phyloP scores from a whole-genome alignment of 352 stramenopile species.

The Phytopythium ostracodes region DNA sequence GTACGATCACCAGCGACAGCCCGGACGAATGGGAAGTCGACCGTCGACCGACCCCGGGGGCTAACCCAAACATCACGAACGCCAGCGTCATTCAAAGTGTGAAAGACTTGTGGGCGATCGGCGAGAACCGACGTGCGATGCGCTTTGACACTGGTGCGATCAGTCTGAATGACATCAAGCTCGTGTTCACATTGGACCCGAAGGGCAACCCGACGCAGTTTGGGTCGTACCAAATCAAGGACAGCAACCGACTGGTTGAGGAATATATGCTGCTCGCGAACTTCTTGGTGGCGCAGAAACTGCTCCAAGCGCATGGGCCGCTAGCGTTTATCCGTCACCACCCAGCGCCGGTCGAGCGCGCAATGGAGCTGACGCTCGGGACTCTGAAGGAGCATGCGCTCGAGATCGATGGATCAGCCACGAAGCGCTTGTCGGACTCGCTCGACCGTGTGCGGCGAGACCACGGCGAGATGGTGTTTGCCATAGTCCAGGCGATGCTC shows the following conservation, averaged over 20 bases:
- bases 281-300: slow-evolving; percentile 95
- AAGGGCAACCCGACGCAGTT: slow-evolving; percentile 89
- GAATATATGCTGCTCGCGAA: slow-evolving; percentile 99
- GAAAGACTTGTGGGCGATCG: slow-evolving; percentile 62
- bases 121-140: slow-evolving; percentile 61
- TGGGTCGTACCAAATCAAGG: slow-evolving; percentile 89
- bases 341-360: slow-evolving; percentile 52
- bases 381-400: slow-evolving; percentile 54
- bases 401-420: slow-evolving; percentile 76
- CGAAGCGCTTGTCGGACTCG: slow-evolving; percentile 82
- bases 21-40: slow-evolving; percentile 69
- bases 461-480: slow-evolving; percentile 74
- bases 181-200: slow-evolving; percentile 92
- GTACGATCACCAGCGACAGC: slow-evolving; percentile 62
- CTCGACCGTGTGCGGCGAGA: slow-evolving; percentile 71
- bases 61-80: slow-evolving; percentile 46
- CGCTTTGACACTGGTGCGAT: slow-evolving; percentile 92
- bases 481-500: slow-evolving; percentile 90
- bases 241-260: slow-evolving; percentile 95
- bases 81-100: slow-evolving; percentile 61
- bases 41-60: slow-evolving; percentile 35
- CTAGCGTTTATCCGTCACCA: slow-evolving; percentile 91
- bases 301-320: slow-evolving; percentile 87
- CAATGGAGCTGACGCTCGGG: slow-evolving; percentile 42
- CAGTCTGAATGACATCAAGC: slow-evolving; percentile 90